These are phyloP conservation scores for Blechomonas ayalai DNA, from an alignment of 208 protist species.

Conservation along the genomic window DNA sequence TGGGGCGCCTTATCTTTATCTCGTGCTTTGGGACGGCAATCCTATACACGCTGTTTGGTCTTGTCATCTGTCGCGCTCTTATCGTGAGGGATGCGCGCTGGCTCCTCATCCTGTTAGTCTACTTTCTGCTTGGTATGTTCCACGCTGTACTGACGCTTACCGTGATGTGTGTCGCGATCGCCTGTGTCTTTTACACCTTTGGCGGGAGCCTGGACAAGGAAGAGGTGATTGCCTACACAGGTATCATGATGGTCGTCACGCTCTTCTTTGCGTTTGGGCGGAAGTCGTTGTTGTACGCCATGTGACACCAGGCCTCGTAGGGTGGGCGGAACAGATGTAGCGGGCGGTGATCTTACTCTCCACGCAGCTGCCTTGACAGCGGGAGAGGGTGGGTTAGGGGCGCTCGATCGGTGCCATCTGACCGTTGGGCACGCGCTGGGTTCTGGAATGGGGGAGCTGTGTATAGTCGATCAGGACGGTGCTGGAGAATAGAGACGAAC, in stretches of 20 bases:
- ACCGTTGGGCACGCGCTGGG: too few species aligned
- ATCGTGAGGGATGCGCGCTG: slow-evolving; percentile 46
- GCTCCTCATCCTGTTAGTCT: slow-evolving; percentile 38
- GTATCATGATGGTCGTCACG: slow-evolving; percentile 52
- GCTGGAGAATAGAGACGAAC: too few species aligned
- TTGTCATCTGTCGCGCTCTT: slow-evolving; percentile 53
- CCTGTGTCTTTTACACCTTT: slow-evolving; percentile 58
- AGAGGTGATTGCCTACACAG: slow-evolving; percentile 50
- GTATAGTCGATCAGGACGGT: too few species aligned
- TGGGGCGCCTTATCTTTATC: slow-evolving; percentile 57
- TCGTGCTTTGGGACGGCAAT: slow-evolving; percentile 31
- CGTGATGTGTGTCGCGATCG: slow-evolving; percentile 55
- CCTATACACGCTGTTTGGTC: slow-evolving; percentile 50
- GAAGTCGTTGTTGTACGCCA: slow-evolving; percentile 57
- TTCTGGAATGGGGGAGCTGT: too few species aligned
- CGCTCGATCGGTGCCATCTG: too few species aligned
- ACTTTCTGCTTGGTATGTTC: slow-evolving; percentile 49
- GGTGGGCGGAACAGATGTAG: too few species aligned
- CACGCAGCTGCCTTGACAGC: too few species aligned
- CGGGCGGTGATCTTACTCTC: too few species aligned
- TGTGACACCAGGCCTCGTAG: too few species aligned
- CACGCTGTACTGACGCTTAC: slow-evolving; percentile 64
- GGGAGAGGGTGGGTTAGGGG: too few species aligned
- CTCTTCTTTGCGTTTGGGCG: slow-evolving; percentile 68
- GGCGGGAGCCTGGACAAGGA: slow-evolving; percentile 16